Evolutionary conservation across 192 early-diverging fungal genomes (phyloP).

Genomic region (Coemansia brasiliensis): DNA sequence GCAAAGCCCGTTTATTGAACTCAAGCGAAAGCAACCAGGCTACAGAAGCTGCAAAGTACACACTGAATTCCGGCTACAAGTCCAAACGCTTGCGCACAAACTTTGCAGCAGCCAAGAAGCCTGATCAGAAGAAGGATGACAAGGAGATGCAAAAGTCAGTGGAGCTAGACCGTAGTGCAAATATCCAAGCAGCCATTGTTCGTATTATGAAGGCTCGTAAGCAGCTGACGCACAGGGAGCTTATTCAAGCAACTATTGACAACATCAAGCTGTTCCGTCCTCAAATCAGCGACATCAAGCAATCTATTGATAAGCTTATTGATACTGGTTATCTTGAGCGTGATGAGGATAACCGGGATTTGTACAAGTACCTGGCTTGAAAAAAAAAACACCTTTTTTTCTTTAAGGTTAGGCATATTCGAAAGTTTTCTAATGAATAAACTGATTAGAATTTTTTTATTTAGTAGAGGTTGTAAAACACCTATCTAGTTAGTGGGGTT

Average conservation of each 20-base stretch:
- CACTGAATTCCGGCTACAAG: conserved; percentile 80
- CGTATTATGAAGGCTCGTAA: conserved; percentile 99
- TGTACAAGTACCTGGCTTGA: conserved; percentile 83
- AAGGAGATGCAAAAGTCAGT: conserved; percentile 92
- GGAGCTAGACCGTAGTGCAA: conserved; percentile 85
- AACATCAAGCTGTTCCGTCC: conserved; percentile 92
- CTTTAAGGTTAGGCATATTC: neutral
- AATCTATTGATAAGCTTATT: conserved; percentile 90
- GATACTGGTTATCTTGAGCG: conserved; percentile 94
- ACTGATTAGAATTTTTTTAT: neutral
- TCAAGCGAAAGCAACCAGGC: conserved; percentile 16
- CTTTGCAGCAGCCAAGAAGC: conserved; percentile 79
- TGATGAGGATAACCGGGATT: conserved; percentile 75
- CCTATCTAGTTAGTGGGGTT: no score
- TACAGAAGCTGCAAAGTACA: conserved; percentile 55
- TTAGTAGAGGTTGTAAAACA: neutral
- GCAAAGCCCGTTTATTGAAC: conserved; percentile 80
- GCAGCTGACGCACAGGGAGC: conserved; percentile 75
- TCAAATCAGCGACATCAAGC: conserved; percentile 87
- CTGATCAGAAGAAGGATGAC: conserved; percentile 87
- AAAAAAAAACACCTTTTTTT: conserved; percentile 1
- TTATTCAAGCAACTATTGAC: conserved; percentile 87
- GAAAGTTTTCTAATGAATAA: neutral
- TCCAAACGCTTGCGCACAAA: conserved; percentile 89
- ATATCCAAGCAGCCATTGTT: conserved; percentile 99